phyloP scores from a whole-genome alignment of 2,329 filamentous ascomycete species.

The Paraphaeosphaeria sporulosa region DNA sequence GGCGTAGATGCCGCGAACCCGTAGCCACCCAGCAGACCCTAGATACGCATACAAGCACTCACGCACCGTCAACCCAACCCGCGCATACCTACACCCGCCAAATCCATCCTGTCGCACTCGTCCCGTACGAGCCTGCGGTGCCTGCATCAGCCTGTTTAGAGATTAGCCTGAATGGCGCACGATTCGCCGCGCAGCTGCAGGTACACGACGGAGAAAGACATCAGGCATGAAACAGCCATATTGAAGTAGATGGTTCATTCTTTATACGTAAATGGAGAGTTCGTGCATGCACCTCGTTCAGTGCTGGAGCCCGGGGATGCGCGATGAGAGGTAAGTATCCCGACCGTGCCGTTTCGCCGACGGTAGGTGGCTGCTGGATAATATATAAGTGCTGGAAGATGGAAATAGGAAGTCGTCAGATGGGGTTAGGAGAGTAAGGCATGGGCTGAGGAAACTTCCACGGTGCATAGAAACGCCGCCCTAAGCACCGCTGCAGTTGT shows the following conservation, averaged over 20 bases:
- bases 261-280: not conserved
- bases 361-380: not conserved
- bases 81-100: too few species aligned
- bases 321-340: not conserved
- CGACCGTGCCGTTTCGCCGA: not conserved
- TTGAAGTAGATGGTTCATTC: not conserved
- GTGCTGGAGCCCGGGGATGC: not conserved
- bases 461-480: not conserved
- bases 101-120: too few species aligned
- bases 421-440: not conserved
- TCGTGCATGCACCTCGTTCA: not conserved
- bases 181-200: not conserved
- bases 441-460: not conserved
- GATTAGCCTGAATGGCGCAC: slow-evolving; percentile 9
- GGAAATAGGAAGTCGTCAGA: slow-evolving; percentile 1
- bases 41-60: too few species aligned
- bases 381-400: not conserved
- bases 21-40: too few species aligned
- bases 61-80: too few species aligned
- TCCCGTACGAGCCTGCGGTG: not conserved
- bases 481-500: not conserved
- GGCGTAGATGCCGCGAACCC: not conserved
- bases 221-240: not conserved
- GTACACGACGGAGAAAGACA: too few species aligned
- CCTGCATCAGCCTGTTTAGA: slow-evolving; percentile 1